These are phyloP conservation scores for Candida easanensis DNA, from an alignment of 805 yeast species.

Conservation along the genomic window DNA sequence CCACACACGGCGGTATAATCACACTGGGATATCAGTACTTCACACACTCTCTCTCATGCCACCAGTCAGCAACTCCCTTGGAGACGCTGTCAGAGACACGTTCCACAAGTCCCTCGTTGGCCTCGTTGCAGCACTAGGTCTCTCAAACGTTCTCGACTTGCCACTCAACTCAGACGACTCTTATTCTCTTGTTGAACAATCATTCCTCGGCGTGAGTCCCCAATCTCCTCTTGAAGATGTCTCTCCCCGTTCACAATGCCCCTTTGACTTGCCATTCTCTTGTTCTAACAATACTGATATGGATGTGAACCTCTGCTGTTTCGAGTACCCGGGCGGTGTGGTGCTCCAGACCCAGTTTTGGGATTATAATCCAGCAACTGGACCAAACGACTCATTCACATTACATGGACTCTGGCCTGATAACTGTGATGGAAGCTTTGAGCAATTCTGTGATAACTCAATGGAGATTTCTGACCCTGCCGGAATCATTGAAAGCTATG, in stretches of 20 bases:
- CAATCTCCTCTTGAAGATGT: neutral
- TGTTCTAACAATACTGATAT: constrained; percentile 56
- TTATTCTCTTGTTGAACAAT: neutral
- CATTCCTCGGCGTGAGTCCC: neutral
- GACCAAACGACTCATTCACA: constrained; percentile 70
- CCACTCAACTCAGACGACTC: neutral
- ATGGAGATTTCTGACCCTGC: constrained; percentile 46
- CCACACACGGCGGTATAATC: too few species aligned
- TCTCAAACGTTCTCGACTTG: neutral
- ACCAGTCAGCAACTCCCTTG: neutral
- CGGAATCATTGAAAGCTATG: constrained; percentile 36
- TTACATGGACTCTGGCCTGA: constrained; percentile 91
- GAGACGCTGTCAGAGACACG: neutral
- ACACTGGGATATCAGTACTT: too few species aligned
- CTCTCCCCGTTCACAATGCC: constrained; percentile 37
- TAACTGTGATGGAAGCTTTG: constrained; percentile 77
- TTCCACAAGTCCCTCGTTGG: neutral
- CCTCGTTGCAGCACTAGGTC: constrained; percentile 2
- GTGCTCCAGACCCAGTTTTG: constrained; percentile 87
- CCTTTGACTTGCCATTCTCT: constrained; percentile 55
- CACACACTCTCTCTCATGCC: neutral
- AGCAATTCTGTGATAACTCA: constrained; percentile 69
- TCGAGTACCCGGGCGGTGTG: constrained; percentile 85
- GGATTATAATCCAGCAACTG: constrained; percentile 77
- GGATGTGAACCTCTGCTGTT: constrained; percentile 65